These are phyloP conservation scores for Chaetoceros tenuissimus DNA, from an alignment of 108 stramenopile genomes.

Conservation along the genomic window DNA sequence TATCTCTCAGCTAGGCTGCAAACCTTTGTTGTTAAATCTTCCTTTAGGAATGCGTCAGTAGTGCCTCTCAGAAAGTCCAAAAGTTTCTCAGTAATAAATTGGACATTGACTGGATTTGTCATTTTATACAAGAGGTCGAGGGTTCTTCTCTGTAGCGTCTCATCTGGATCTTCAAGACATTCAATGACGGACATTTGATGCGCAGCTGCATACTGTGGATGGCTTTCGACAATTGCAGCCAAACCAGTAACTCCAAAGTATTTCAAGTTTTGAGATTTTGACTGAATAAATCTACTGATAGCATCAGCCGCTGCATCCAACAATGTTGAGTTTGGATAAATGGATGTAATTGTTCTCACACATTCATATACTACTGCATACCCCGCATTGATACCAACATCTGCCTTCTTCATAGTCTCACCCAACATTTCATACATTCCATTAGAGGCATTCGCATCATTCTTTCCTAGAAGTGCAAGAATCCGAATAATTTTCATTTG, in stretches of 20 bases:
- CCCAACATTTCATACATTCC: constrained; percentile 97
- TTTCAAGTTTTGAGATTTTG: constrained; percentile 92
- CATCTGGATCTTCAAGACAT: constrained; percentile 97
- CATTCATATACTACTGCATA: constrained; percentile 98
- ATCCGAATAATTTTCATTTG: constrained; percentile 94
- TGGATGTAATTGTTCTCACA: constrained; percentile 87
- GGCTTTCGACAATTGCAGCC: constrained; percentile 89
- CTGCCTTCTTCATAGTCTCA: constrained; percentile 93
- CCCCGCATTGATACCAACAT: constrained; percentile 97
- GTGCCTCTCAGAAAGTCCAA: constrained; percentile 77
- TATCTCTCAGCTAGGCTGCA: constrained; percentile 92
- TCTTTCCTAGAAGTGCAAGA: constrained; percentile 85
- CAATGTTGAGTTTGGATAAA: constrained; percentile 95
- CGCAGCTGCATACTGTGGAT: constrained; percentile 94
- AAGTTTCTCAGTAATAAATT: constrained; percentile 93
- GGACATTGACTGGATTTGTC: constrained; percentile 98
- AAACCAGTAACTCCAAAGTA: constrained; percentile 97
- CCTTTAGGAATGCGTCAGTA: constrained; percentile 84
- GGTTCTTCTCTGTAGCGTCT: constrained; percentile 96
- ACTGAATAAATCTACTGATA: constrained; percentile 86
- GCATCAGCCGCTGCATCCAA: constrained; percentile 93
- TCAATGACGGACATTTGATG: constrained; percentile 99
- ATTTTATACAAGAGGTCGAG: constrained; percentile 94
- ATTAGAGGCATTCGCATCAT: constrained; percentile 61
- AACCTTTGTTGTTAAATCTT: constrained; percentile 87